A percentile compares a stretch with the other conserved stretches of the same genome.
Conservation (phyloP, 1,284 basidiomycete species). For the Afroboletus lepidellus region DNA sequence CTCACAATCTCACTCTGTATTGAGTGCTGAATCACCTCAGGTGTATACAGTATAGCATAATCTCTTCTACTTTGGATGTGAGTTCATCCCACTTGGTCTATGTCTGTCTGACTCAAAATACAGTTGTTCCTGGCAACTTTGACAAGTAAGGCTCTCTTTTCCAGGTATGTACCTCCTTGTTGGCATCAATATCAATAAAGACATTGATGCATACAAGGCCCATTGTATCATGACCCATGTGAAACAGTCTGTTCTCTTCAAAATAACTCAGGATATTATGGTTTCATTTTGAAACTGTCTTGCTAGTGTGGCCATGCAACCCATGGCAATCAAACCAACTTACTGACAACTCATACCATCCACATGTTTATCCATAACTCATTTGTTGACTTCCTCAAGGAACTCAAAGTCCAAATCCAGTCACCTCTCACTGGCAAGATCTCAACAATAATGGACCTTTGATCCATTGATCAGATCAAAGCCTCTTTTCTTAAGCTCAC, state of each 20-base stretch:
- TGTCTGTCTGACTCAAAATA: slow-evolving; percentile 14
- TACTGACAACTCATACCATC: no score
- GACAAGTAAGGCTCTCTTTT: slow-evolving; percentile 93
- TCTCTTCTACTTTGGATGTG: slow-evolving; percentile 91
- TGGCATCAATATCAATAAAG: slow-evolving; percentile 85
- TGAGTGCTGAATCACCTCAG: slow-evolving; percentile 37
- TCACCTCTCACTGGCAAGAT: no score
- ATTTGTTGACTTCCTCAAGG: no score
- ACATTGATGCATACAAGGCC: slow-evolving; percentile 76
- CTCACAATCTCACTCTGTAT: slow-evolving; percentile 4
- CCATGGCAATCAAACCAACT: no score
- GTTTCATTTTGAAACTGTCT: no score
- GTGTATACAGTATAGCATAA: slow-evolving; percentile 95
- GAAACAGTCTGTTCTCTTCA: slow-evolving; percentile 59
- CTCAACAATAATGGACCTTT: no score
- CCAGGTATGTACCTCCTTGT: slow-evolving; percentile 86
- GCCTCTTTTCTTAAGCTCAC: no score
- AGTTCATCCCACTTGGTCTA: slow-evolving; percentile 1
- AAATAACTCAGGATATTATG: no score
- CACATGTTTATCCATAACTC: no score
- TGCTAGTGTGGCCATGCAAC: no score
- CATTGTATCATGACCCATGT: slow-evolving; percentile 82
- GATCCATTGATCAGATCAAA: no score
- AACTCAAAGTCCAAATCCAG: no score
- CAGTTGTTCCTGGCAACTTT: slow-evolving; percentile 89